These are phyloP conservation scores for Pseudocercospora crystallina DNA, from an alignment of 2,329 filamentous ascomycete species.

Conservation along the genomic window DNA sequence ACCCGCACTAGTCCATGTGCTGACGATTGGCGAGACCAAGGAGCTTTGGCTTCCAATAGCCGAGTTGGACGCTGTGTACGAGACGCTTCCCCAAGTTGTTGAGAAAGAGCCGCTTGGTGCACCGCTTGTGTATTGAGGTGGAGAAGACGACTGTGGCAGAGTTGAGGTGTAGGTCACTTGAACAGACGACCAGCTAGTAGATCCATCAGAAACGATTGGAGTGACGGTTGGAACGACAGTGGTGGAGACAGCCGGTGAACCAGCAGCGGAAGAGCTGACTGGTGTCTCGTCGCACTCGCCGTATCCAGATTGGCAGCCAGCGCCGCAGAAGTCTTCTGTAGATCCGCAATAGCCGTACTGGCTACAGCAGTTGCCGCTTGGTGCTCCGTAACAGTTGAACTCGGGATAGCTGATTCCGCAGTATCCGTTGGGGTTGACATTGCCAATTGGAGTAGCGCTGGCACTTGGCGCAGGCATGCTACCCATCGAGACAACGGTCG, in stretches of 20 bases:
- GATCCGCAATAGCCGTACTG: conserved; percentile 19
- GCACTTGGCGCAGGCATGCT: conserved; percentile 7
- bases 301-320: conserved; percentile 12
- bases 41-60: too few relatives aligned
- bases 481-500: conserved; percentile 9
- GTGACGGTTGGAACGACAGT: neutral
- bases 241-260: neutral
- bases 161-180: too few relatives aligned
- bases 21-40: too few relatives aligned
- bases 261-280: neutral
- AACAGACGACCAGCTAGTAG: neutral
- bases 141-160: too few relatives aligned
- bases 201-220: neutral
- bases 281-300: conserved; percentile 6
- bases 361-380: conserved; percentile 9
- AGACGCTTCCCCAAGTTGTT: too few relatives aligned
- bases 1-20: too few relatives aligned
- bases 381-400: conserved; percentile 6
- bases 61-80: too few relatives aligned
- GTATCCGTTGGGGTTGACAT: conserved; percentile 2
- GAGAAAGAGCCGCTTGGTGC: too few relatives aligned
- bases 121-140: too few relatives aligned
- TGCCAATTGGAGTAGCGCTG: conserved; percentile 14
- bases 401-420: conserved; percentile 1
- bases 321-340: conserved; percentile 13